Conservation (phyloP, 2,329 filamentous ascomycete species). For the Akanthomyces lecanii region DNA sequence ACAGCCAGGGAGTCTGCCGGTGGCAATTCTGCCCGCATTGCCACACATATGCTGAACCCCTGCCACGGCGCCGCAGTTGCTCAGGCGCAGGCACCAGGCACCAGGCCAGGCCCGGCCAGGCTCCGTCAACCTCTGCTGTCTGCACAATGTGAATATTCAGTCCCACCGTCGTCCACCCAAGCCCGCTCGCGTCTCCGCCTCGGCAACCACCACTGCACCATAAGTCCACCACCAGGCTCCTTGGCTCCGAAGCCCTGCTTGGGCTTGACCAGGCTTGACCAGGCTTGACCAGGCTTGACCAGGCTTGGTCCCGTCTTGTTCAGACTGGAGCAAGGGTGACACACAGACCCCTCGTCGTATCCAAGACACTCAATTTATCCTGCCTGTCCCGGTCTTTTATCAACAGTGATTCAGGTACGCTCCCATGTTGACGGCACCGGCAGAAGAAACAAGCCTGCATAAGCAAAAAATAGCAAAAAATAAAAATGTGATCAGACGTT, state of each 20-base stretch:
- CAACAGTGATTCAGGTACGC: slow-evolving; percentile 29
- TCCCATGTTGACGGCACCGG: slow-evolving; percentile 7
- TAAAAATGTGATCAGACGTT: slow-evolving; percentile 9
- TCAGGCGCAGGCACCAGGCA: not conserved
- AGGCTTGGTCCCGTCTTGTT: slow-evolving; percentile 3
- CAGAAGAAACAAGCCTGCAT: slow-evolving; percentile 13
- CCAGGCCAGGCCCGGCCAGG: not conserved
- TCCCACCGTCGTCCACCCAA: slow-evolving; percentile 5
- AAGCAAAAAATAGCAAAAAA: slow-evolving; percentile 15
- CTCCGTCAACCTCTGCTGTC: slow-evolving; percentile 12
- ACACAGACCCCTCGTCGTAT: slow-evolving; percentile 32
- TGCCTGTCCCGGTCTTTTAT: slow-evolving; percentile 24
- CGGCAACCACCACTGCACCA: slow-evolving; percentile 2
- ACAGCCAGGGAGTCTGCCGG: slow-evolving; percentile 4
- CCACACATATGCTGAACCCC: not conserved
- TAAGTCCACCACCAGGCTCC: slow-evolving; percentile 1
- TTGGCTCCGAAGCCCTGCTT: slow-evolving; percentile 1
- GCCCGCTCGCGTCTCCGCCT: slow-evolving; percentile 10
- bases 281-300: slow-evolving; percentile 6
- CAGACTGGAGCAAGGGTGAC: slow-evolving; percentile 24
- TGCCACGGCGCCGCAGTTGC: slow-evolving; percentile 14
- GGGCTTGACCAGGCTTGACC: not conserved
- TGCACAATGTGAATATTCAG: not conserved
- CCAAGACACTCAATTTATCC: slow-evolving; percentile 31
- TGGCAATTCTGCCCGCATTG: not conserved